Evolutionary conservation across 139 green algal species (phyloP), one percentile per base, ranked within the genome.

Genomic region (Asterochloris sp.): DNA sequence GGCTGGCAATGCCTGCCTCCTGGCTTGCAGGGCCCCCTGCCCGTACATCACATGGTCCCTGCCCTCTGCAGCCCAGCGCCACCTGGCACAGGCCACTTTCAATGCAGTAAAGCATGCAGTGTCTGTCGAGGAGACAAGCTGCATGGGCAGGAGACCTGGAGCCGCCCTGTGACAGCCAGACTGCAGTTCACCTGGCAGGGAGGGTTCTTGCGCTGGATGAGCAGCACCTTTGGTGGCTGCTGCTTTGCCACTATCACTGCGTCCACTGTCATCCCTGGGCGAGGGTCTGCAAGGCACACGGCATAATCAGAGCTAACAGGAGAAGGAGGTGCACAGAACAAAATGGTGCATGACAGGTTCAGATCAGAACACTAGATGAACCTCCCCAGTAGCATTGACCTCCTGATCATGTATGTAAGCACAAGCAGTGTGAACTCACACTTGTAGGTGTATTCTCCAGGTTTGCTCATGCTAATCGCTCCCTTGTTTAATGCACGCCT

Each of bases 181-280:
- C 12, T 78, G 79, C n/a, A 24, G 64, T 28, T 26, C 62, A 92
- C 92, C 86, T 94, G 87, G 87, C 86, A 96, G 0, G 92, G 92
- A 0, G 89, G 82, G 29, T 93, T 85, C 78, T 93, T 92, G 2
- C 92, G 80, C 80, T 93, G 88, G 14, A 96, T 94, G 28, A 96
- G 81, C 69, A 96, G 80, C 47, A 96, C 62, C 74, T 93, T 83
- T 12, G 89, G 62, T 24, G 85, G 78, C 10, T 68, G 62, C 8
- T 64, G 67, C 81, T 90, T 78, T 12, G 87, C 76, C 2, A 94
- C 83, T 12, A 96, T 90, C 0, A 88, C 79, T 10, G 88, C 84
- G 47, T 96, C 92, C 12, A 94, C 91, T 0, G 92, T 95, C 13
- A 96, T n/a, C 0, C 84, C 82, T 4, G 92, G 92, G 0, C 92